Evolutionary conservation across 352 stramenopile species (phyloP).

Genomic region (Pilasporangium apinafurcum): DNA sequence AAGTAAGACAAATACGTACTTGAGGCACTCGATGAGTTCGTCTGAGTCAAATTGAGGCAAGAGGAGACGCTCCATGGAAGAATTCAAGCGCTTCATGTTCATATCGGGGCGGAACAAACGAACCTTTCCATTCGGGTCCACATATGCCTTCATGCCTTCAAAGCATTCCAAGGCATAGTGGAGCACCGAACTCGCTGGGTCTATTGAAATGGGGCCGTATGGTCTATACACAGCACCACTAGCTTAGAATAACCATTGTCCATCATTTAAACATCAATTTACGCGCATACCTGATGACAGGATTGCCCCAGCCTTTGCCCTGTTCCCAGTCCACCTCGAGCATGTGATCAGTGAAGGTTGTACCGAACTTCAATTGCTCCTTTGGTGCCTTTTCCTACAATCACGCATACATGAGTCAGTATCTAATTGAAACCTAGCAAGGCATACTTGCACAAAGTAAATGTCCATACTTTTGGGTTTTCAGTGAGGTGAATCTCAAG

Average conservation of each 20-base stretch:
- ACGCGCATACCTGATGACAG: conserved; percentile 79
- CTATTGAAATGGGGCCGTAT: conserved; percentile 89
- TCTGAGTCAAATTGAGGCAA: conserved; percentile 89
- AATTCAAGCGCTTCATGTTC: conserved; percentile 95
- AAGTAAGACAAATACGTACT: too few species aligned
- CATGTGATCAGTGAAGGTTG: conserved; percentile 96
- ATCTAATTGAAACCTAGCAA: too few species aligned
- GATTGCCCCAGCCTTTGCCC: conserved; percentile 78
- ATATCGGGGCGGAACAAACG: conserved; percentile 94
- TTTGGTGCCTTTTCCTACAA: conserved; percentile 72
- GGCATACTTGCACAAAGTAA: too few species aligned
- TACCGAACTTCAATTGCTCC: conserved; percentile 91
- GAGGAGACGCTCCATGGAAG: conserved; percentile 90
- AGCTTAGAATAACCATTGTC: too few species aligned
- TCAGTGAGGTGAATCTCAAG: conserved; percentile 6
- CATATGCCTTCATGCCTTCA: conserved; percentile 95
- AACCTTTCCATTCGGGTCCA: conserved; percentile 76
- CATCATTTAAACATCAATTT: too few species aligned
- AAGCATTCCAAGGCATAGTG: conserved; percentile 97
- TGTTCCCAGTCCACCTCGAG: conserved; percentile 91
- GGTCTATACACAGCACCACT: conserved; percentile 20
- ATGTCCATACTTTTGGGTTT: too few species aligned
- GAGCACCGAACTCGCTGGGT: conserved; percentile 88
- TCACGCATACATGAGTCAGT: too few species aligned
- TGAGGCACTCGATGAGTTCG: conserved; percentile 89